Conservation (phyloP, 1,284 basidiomycete species). For the Cutaneotrichosporon cavernicola region DNA sequence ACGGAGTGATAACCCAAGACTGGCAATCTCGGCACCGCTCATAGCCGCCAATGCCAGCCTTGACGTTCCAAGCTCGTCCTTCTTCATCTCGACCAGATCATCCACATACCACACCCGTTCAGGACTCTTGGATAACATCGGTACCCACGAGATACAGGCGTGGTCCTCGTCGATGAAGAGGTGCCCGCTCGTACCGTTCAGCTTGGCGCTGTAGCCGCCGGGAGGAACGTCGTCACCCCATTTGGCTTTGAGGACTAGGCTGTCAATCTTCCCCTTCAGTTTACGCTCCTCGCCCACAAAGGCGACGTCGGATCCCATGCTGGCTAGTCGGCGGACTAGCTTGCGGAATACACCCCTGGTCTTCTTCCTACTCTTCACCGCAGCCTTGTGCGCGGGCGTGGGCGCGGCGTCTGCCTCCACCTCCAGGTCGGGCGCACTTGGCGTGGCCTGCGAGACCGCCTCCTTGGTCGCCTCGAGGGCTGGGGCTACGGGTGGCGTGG, state of each 20-base stretch:
- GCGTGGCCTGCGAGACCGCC: not conserved
- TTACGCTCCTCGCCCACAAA: conserved; percentile 12
- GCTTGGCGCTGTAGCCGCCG: conserved; percentile 11
- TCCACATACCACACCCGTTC: conserved; percentile 16
- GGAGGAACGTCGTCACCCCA: conserved; percentile 19
- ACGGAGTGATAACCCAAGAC: conserved; percentile 46
- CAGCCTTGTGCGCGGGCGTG: conserved; percentile 6
- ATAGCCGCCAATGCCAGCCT: conserved; percentile 54
- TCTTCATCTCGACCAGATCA: conserved; percentile 21
- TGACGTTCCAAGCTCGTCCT: conserved; percentile 44
- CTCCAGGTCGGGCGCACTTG: not conserved
- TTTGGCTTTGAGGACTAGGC: conserved; percentile 8
- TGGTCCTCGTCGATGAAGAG: conserved; percentile 16
- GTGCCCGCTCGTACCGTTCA: conserved; percentile 9
- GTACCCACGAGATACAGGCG: conserved; percentile 8
- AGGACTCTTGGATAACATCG: conserved; percentile 1
- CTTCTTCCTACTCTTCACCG: not conserved
- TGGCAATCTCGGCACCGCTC: conserved; percentile 51
- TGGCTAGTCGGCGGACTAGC: conserved; percentile 9
- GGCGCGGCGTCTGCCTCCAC: not conserved
- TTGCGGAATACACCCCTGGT: conserved; percentile 17
- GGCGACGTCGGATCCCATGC: conserved; percentile 14
- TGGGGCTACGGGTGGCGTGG: conserved; percentile 49
- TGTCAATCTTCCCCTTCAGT: not conserved
- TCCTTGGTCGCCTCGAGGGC: conserved; percentile 7